Base-by-base conservation (phyloP, 345 rosid species). In the Ricinus communis region DNA sequence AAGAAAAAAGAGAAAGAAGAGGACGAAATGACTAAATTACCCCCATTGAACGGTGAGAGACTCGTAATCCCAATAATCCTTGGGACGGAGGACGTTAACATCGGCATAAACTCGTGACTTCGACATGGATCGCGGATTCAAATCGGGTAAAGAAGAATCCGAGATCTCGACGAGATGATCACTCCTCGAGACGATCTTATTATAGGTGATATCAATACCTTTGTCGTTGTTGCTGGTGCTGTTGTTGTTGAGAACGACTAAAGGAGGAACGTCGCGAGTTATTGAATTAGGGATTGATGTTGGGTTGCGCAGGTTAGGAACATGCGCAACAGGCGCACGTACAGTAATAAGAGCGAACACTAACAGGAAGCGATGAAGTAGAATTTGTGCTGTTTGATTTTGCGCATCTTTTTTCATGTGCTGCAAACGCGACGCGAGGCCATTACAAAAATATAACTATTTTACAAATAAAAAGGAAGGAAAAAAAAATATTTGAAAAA, bases 51-150 rank as follows among this genome's bases (percentile, higher is more conserved):
- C 85, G 54, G 79, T 53, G 66, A 85, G 81, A 27, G 85, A 65
- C 81, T 85, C 88, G 80, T 85, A 85, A 73, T 85, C 85, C 88
- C 88, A 85, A 21, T 82, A 85, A 62, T 85, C 99, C 83, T 92
- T 92, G 36, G 98, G 90, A 16, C 97, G 89, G 33, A 89, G 46
- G 66, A 90, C 94, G 80, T 95, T 95, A 22, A 95, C 83, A 43
- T 95, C 96, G 12, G 96, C 24, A 80, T 92, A 95, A 54, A 92
- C 97, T 31, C 92, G 86, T 31, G 99, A 83, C 76, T 95, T 95
- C 69, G 97, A 95, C 98, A 95, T 92, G 82, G 68, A 74, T 63
- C 75, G 56, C 65, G 68, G 79, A 24, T 47, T 62, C 31, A 31
- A 73, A 68, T 54, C 61, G 16, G 68, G 49, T 4, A 4, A 46